phyloP scores from a whole-genome alignment of 2,329 filamentous ascomycete species.

The Aphanocladium album region DNA sequence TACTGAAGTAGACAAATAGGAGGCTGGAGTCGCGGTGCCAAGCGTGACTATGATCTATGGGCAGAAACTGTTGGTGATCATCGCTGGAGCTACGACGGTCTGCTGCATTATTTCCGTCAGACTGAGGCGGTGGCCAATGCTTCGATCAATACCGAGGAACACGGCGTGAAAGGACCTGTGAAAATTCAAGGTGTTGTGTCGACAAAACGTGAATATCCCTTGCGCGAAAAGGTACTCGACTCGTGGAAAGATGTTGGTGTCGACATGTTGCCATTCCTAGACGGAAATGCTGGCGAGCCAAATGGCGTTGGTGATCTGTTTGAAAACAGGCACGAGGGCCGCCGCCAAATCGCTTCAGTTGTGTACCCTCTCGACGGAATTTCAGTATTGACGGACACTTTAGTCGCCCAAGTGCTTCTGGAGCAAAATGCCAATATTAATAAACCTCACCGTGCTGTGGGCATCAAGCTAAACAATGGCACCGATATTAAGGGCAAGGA shows the following conservation, averaged over 20 bases:
- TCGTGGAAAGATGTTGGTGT: constrained; percentile 37
- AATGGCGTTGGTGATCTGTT: constrained; percentile 26
- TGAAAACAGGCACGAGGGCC: constrained; percentile 21
- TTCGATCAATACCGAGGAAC: constrained; percentile 25
- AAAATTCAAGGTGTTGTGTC: constrained; percentile 24
- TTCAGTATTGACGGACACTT: constrained; percentile 21
- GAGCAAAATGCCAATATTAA: not conserved
- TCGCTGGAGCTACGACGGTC: constrained; percentile 39
- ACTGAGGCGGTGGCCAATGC: constrained; percentile 25
- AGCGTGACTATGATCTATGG: constrained; percentile 42
- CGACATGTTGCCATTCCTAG: constrained; percentile 18
- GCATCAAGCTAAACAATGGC: constrained; percentile 22
- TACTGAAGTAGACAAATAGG: constrained; percentile 14
- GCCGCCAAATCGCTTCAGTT: constrained; percentile 18
- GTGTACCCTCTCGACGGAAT: constrained; percentile 21
- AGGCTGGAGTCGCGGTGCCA: constrained; percentile 37
- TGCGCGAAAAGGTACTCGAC: constrained; percentile 29
- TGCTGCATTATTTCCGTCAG: constrained; percentile 39
- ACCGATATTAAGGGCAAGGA: constrained; percentile 25
- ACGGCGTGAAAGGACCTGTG: constrained; percentile 33
- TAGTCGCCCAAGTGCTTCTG: constrained; percentile 20
- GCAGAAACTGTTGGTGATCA: constrained; percentile 26
- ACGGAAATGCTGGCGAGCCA: constrained; percentile 23
- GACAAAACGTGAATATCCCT: constrained; percentile 31
- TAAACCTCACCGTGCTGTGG: constrained; percentile 12